A percentile compares a stretch with the other conserved stretches of the same genome.
phyloP scores from a whole-genome alignment of 192 early-diverging fungal genomes.

The Lobulomyces angularis region DNA sequence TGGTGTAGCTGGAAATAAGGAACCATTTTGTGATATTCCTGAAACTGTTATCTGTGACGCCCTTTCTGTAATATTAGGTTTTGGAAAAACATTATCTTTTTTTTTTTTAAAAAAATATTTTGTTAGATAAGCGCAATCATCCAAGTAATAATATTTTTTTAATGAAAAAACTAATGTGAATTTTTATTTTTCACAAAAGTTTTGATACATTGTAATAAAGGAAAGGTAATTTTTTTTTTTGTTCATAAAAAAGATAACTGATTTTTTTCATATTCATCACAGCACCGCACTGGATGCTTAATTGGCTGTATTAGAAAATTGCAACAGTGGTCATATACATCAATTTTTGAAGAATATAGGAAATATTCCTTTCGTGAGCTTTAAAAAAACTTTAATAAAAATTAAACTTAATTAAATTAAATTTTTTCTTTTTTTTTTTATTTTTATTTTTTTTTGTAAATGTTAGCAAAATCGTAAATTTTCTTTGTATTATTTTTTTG shows the following conservation, averaged over 20 bases:
- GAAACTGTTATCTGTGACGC: slow-evolving; percentile 38
- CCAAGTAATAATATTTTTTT: slow-evolving; percentile 16
- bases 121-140: slow-evolving; percentile 27
- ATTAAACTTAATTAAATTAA: too few species aligned
- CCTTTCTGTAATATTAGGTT: slow-evolving; percentile 28
- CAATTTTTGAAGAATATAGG: slow-evolving; percentile 97
- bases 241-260: not conserved
- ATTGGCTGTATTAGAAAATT: slow-evolving; percentile 91
- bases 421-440: too few species aligned
- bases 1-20: slow-evolving; percentile 91
- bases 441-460: too few species aligned
- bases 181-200: slow-evolving; percentile 23
- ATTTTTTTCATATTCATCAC: not conserved
- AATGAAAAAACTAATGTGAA: not conserved
- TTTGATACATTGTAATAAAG: slow-evolving; percentile 97
- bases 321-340: slow-evolving; percentile 86
- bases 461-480: too few species aligned
- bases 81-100: not conserved
- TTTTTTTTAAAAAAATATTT: not conserved
- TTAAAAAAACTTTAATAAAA: too few species aligned
- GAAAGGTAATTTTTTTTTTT: slow-evolving; percentile 52
- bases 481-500: too few species aligned
- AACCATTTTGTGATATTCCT: slow-evolving; percentile 43
- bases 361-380: too few species aligned
- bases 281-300: slow-evolving; percentile 92